Evolutionary conservation across 306 rosid genomes (phyloP), one percentile per base, ranked within the genome.

Genomic region (Ormosia semicastrata): DNA sequence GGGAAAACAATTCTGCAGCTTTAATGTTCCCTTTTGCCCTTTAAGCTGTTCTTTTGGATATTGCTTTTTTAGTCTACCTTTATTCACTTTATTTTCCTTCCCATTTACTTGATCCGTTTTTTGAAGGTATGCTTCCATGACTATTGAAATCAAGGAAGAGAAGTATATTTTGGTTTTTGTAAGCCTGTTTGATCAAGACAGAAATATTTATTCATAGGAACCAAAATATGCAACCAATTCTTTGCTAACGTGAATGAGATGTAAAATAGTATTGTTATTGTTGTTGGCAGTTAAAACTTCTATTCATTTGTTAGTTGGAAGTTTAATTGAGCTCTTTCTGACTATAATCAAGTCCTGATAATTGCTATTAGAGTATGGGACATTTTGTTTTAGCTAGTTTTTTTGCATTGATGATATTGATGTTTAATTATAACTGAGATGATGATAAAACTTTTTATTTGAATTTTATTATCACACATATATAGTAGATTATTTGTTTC

Each of bases 401-500:
- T 60, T 71, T 36, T 41, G 2, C 65, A 7, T 53, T 11, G 24
- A 53, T 49, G 56, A 68, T 71, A 15, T 62, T 62, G 79, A 36
- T 70, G 54, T 36, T 66, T 63, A 58, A 49, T 50, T 49, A 44
- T 50, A 39, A 50, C 53, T 14, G 6, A 66, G 8, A 3, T 30
- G 18, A 65, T 32, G 14, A 41, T 8, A 52, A n/a, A n/a, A 32
- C 36, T 9, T 34, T 12, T 39, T 32, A 34, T 52, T 74, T 18
- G 14, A 54, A 67, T 41, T 0, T 9, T 52, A 3, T 82, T 15
- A 24, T 71, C 44, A 9, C 72, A 17, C 17, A 12, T 34, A 54
- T 53, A 53, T 63, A 34, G 34, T 52, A 50, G 66, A 33, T 82
- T 67, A 56, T 43, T 73, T 66, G 70, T 68, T 60, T 58, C 65